phyloP scores from a whole-genome alignment of 805 yeast genomes.

The Alloascoidea africana region DNA sequence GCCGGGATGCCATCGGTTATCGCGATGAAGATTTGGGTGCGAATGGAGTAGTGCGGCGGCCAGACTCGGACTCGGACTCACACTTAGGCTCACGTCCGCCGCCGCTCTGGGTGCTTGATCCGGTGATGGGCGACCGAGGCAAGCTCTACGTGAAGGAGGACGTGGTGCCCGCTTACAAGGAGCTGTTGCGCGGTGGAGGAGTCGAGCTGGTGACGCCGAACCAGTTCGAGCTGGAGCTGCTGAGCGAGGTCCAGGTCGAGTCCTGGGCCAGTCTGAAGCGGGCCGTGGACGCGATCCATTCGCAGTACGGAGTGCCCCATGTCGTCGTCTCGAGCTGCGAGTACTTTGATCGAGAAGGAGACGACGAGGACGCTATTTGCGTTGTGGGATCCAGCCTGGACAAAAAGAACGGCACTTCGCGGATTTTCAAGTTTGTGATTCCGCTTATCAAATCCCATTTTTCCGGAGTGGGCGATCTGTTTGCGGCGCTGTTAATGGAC shows the following conservation, averaged over 20 bases:
- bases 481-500: constrained; percentile 51
- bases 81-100: too few species aligned
- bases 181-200: constrained; percentile 24
- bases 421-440: neutral
- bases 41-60: too few species aligned
- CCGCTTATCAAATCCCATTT: neutral
- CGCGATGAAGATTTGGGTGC: constrained; percentile 8
- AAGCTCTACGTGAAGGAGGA: constrained; percentile 48
- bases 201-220: constrained; percentile 81
- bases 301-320: constrained; percentile 30
- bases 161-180: constrained; percentile 44
- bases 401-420: neutral
- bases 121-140: constrained; percentile 89
- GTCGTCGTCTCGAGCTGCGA: constrained; percentile 55
- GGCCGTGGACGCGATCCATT: constrained; percentile 37
- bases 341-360: constrained; percentile 10
- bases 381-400: constrained; percentile 10
- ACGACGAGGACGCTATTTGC: constrained; percentile 6
- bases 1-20: constrained; percentile 16
- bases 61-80: neutral
- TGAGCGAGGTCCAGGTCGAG: constrained; percentile 36
- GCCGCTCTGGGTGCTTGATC: constrained; percentile 77
- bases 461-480: constrained; percentile 61
- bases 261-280: constrained; percentile 21
- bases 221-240: constrained; percentile 72